These are phyloP conservation scores for Mucor velutinosus DNA, from an alignment of 371 early-diverging fungal species.

Conservation along the genomic window DNA sequence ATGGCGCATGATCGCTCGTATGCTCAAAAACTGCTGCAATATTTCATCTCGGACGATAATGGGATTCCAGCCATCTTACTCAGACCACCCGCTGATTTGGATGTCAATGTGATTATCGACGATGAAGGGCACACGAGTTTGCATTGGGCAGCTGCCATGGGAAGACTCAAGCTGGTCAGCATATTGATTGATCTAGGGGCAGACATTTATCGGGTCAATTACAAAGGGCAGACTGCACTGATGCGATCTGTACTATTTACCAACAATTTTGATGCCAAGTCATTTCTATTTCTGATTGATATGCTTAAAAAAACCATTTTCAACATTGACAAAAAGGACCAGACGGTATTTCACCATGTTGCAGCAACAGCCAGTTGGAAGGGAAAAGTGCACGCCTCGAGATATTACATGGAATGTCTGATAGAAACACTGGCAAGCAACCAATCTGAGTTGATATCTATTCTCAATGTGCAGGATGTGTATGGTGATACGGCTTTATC, in stretches of 20 bases:
- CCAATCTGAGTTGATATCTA: constrained; percentile 57
- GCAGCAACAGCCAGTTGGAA: constrained; percentile 71
- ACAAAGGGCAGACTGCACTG: constrained; percentile 84
- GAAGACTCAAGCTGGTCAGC: constrained; percentile 68
- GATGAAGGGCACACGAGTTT: constrained; percentile 90
- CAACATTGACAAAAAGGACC: constrained; percentile 72
- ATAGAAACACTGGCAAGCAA: constrained; percentile 54
- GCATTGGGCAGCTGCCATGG: constrained; percentile 95
- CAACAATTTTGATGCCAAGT: constrained; percentile 82
- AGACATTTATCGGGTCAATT: constrained; percentile 70
- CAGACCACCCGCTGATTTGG: constrained; percentile 60
- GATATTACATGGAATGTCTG: constrained; percentile 86
- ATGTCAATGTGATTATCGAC: constrained; percentile 83
- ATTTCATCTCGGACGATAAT: constrained; percentile 67
- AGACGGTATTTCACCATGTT: constrained; percentile 91
- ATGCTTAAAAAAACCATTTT: constrained; percentile 73
- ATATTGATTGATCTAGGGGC: constrained; percentile 76
- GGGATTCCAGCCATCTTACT: constrained; percentile 59
- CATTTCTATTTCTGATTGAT: constrained; percentile 78
- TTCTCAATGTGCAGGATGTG: constrained; percentile 79
- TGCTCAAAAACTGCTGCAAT: constrained; percentile 51
- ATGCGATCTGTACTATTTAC: constrained; percentile 85
- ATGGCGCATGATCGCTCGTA: constrained; percentile 51
- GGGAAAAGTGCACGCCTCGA: constrained; percentile 70
- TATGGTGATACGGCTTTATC: constrained; percentile 92